Evolutionary conservation across 1,284 basidiomycete species (phyloP).

Genomic region (Tremellales sp.): DNA sequence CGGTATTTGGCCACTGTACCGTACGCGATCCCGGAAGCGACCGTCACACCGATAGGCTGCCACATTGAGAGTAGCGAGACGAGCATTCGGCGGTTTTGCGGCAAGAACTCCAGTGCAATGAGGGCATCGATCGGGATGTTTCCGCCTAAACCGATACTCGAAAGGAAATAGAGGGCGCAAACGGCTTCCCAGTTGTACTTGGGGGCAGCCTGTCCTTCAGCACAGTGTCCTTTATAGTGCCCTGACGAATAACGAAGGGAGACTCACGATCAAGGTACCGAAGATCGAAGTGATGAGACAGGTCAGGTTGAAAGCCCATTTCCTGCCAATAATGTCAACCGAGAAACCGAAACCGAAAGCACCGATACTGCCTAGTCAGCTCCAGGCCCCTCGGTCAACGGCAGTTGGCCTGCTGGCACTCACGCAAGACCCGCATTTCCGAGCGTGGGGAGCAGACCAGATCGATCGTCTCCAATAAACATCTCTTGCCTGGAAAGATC

Average conservation of each 20-base stretch:
- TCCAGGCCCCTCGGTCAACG: too few species aligned
- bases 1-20: constrained; percentile 37
- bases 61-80: constrained; percentile 45
- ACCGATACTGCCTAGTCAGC: constrained; percentile 6
- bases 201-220: constrained; percentile 22
- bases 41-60: constrained; percentile 54
- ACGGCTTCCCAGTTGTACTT: constrained; percentile 42
- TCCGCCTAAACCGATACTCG: constrained; percentile 53
- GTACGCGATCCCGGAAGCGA: constrained; percentile 57
- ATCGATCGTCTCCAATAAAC: constrained; percentile 23
- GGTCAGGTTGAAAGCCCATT: constrained; percentile 70
- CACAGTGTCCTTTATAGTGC: constrained; percentile 52
- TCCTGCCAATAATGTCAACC: constrained; percentile 44
- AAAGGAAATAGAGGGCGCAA: constrained; percentile 41
- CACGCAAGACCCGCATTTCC: constrained; percentile 54
- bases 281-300: constrained; percentile 67
- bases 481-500: constrained; percentile 38
- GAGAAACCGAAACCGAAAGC: constrained; percentile 28
- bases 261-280: constrained; percentile 49
- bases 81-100: constrained; percentile 49
- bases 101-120: constrained; percentile 61
- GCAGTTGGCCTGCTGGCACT: constrained; percentile 61
- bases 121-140: constrained; percentile 65
- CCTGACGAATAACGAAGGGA: constrained; percentile 53
- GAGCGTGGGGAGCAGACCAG: constrained; percentile 60